phyloP scores from a whole-genome alignment of 306 rosid genomes.

The Vigna reflexopilosa region DNA sequence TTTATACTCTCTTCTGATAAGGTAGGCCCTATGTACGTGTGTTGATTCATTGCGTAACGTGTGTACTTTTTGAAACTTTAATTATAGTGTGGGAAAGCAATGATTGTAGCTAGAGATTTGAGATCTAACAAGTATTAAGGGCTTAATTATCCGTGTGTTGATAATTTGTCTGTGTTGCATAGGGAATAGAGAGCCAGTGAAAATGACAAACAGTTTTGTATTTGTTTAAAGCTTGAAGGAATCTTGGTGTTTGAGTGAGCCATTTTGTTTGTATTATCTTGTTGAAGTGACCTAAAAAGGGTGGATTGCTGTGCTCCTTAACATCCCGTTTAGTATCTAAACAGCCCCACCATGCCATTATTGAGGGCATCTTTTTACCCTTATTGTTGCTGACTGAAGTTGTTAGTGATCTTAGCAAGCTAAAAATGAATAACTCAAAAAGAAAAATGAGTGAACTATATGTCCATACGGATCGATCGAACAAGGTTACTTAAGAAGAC shows the following conservation, averaged over 20 bases:
- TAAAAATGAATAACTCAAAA: too few relatives aligned
- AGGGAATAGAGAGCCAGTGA: background rate
- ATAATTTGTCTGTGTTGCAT: slow-evolving; percentile 32
- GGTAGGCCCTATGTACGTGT: slow-evolving; percentile 41
- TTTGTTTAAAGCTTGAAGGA: slow-evolving; percentile 20
- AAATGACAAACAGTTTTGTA: slow-evolving; percentile 33
- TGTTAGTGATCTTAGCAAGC: too few relatives aligned
- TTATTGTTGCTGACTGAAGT: too few relatives aligned
- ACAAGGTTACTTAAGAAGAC: too few relatives aligned
- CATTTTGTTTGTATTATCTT: slow-evolving; percentile 31
- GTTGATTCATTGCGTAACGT: slow-evolving; percentile 31
- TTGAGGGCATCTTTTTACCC: slow-evolving; percentile 1
- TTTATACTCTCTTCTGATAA: slow-evolving; percentile 21
- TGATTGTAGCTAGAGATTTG: slow-evolving; percentile 31
- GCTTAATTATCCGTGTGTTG: background rate
- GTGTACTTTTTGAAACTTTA: slow-evolving; percentile 25
- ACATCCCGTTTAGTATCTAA: slow-evolving; percentile 8
- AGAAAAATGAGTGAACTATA: too few relatives aligned
- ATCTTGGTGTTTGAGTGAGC: background rate
- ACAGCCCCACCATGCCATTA: slow-evolving; percentile 40
- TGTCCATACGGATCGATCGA: too few relatives aligned
- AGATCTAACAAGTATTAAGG: background rate
- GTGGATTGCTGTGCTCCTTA: background rate
- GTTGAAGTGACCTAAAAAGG: slow-evolving; percentile 7
- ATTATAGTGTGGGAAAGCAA: slow-evolving; percentile 31